Evolutionary conservation across 768 basidiomycete genomes (phyloP), one percentile per base, ranked within the genome.

Genomic region (Xerocomus potaroensis): DNA sequence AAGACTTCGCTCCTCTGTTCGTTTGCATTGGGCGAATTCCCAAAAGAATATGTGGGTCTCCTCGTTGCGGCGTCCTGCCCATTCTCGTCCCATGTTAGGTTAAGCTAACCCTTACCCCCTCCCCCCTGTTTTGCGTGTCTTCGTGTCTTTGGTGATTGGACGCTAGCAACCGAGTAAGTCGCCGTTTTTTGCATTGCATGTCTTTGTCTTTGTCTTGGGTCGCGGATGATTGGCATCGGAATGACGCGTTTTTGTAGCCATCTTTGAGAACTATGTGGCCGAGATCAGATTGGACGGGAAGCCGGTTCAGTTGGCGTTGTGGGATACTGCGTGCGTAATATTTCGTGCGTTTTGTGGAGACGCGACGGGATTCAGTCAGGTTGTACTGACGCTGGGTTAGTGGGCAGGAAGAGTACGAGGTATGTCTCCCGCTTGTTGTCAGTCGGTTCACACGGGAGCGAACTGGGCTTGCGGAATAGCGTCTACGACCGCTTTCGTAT

Each of bases 341-440:
- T 22, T 3, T 31, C 26, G 5, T 19, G 12, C 12, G 11, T 21
- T 8, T 16, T 21, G 7, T 35, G 26, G 26, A 27, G 10, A 27
- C 10, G 26, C 10, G 26, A 27, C 26, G 5, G 26, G 10, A 6
- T 5, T 27, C 6, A 5, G 10, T 27, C 10, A n/a, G n/a, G 26
- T 27, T 8, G 21, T 16, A 8, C 19, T 53, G 45, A 49, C 16
- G 29, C 8, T n/a, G 32, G 12, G 4, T 21, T 63, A 96, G 94
- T 61, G 94, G 95, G 37, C 94, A 97, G 73, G 95, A 99, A 74
- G 95, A 96, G 72, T 97, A 99, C 67, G 95, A 98, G 76, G 90
- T 90, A 22, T 27, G 26, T 27, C 26, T 5, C n/a, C 10, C 10
- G 26, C 10, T 27, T 27, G 6, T 27, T 27, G 6, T 27, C 26